Evolutionary conservation across 2,329 filamentous ascomycete species (phyloP).

Genomic region (Neofusicoccum umdonicola): DNA sequence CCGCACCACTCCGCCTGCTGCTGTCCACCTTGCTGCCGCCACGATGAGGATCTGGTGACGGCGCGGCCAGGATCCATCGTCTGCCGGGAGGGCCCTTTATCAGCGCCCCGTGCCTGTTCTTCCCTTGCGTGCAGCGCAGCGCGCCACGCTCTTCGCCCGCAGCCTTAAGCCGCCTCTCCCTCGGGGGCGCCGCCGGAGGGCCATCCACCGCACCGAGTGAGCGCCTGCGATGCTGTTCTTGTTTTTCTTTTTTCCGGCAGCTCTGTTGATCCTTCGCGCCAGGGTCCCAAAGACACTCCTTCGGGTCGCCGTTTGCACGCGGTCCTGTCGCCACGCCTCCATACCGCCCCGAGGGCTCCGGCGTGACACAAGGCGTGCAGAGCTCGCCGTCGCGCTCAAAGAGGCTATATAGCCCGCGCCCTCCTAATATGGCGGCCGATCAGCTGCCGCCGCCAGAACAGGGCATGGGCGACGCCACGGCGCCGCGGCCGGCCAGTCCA

Average conservation of each 20-base stretch:
- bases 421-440: slow-evolving; percentile 1
- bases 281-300: not conserved
- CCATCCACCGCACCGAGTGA: not conserved
- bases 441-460: not conserved
- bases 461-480: slow-evolving; percentile 1
- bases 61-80: slow-evolving; percentile 5
- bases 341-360: not conserved
- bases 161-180: not conserved
- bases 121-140: not conserved
- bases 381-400: not conserved
- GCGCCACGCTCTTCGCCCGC: not conserved
- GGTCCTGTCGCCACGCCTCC: not conserved
- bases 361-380: slow-evolving; percentile 10
- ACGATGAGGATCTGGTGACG: slow-evolving; percentile 11
- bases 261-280: not conserved
- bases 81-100: not conserved
- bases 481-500: slow-evolving; percentile 5
- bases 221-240: not conserved
- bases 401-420: not conserved
- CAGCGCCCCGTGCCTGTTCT: not conserved
- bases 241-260: not conserved
- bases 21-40: not conserved
- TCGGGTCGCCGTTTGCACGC: not conserved
- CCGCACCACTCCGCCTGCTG: not conserved
- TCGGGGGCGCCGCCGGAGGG: not conserved